Evolutionary conservation across 306 rosid species (phyloP), one percentile per base, ranked within the genome.

Genomic region (Dalbergia cultrata): DNA sequence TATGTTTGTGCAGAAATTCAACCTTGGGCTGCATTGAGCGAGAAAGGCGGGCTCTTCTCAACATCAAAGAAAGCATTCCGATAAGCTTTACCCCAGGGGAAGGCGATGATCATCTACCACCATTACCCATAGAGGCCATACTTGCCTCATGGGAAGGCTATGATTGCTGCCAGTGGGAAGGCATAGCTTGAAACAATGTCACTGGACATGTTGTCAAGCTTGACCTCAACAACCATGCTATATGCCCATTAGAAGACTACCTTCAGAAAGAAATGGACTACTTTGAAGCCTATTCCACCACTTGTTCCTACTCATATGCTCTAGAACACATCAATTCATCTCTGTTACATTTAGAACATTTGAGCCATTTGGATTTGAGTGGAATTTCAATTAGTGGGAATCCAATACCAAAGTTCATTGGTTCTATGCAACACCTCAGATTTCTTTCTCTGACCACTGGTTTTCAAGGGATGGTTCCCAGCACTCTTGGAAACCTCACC

Each of bases 131-230:
- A 26, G 31, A 3, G 31, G 31, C 31, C 31, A 26, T 53, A n/a
- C 64, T 70, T 52, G 45, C 70, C 43, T 37, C 67, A 13, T 37
- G 77, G 57, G 18, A 35, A 35, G 39, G 65, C 3, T 13, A 72
- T 1, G 35, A 72, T 56, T 72, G 77, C 4, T 72, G 77, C 21
- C 45, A 37, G 3, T 74, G 78, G 78, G 19, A 12, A 19, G 78
- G 68, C 5, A 60, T 74, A 12, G 68, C 31, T 18, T 74, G 78
- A 5, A 26, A 59, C 56, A 43, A 33, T 26, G 11, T 4, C 14
- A 74, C 43, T 7, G 68, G 68, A 19, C 56, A 59, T 39, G 68
- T 74, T 26, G 35, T 37, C 54, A 37, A 17, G 65, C 52, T 81
- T n/a, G 13, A 49, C 7, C 0, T 4, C 22, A 11, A 11, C 5